These are phyloP conservation scores for Simmondsia chinensis DNA, from an alignment of 148 eudicot species.

Conservation along the genomic window DNA sequence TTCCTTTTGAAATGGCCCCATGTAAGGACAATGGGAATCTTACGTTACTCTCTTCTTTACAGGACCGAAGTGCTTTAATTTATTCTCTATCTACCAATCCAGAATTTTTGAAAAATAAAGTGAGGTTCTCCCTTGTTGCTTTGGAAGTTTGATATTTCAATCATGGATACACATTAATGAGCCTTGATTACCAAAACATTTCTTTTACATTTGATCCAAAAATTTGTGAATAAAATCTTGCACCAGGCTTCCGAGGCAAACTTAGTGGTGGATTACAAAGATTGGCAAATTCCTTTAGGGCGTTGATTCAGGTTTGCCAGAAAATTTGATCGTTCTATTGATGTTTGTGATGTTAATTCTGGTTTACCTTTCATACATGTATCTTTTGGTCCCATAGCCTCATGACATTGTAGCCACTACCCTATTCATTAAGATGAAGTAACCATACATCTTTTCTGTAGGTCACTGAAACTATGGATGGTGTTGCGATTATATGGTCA, in stretches of 20 bases:
- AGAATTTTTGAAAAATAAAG: conserved; percentile 86
- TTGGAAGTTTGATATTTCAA: background rate
- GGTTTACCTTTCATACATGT: background rate
- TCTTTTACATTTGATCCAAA: background rate
- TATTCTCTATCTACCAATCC: conserved; percentile 91
- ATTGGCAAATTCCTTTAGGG: conserved; percentile 98
- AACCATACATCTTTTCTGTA: conserved; percentile 19
- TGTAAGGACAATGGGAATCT: background rate
- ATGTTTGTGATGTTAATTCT: background rate
- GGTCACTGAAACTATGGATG: conserved; percentile 95
- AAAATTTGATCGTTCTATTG: background rate
- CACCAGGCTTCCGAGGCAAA: conserved; percentile 75
- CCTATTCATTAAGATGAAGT: background rate
- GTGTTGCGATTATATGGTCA: conserved; percentile 76
- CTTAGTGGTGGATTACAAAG: conserved; percentile 90
- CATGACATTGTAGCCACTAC: too few relatives aligned
- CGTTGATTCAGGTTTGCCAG: conserved; percentile 79
- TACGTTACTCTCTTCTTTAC: conserved; percentile 15
- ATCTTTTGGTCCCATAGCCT: too few relatives aligned
- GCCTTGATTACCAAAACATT: too few relatives aligned
- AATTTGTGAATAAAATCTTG: conserved; percentile 1
- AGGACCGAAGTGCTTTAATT: conserved; percentile 70
- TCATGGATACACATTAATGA: too few relatives aligned
- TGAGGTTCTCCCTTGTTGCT: conserved; percentile 22
- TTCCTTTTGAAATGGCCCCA: too few relatives aligned